Evolutionary conservation across 2,329 filamentous ascomycete species (phyloP).

Genomic region (Didymella glomerata): DNA sequence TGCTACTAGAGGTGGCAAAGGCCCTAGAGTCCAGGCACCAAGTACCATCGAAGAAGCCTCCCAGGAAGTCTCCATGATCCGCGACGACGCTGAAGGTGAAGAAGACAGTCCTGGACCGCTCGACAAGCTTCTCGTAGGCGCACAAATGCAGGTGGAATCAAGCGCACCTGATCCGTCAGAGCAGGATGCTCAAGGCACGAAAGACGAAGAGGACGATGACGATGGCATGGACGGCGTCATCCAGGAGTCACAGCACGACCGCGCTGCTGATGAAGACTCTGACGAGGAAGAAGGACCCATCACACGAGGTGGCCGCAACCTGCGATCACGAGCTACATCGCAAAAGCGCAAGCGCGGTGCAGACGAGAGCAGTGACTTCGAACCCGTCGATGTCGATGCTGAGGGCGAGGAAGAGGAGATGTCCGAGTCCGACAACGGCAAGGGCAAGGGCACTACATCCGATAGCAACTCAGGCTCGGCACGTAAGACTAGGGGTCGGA

Average conservation of each 20-base stretch:
- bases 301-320: conserved; percentile 55
- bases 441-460: conserved; percentile 51
- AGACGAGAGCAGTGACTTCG: conserved; percentile 70
- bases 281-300: conserved; percentile 68
- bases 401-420: conserved; percentile 64
- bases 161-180: conserved; percentile 43
- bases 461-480: conserved; percentile 53
- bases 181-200: conserved; percentile 44
- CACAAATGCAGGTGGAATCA: conserved; percentile 50
- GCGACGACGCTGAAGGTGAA: conserved; percentile 33
- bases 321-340: conserved; percentile 42
- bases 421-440: conserved; percentile 60
- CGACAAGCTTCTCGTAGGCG: conserved; percentile 44
- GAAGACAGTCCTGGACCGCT: conserved; percentile 43
- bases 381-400: conserved; percentile 65
- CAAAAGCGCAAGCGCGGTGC: conserved; percentile 51
- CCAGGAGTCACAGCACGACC: conserved; percentile 54
- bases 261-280: conserved; percentile 52
- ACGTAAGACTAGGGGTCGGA: conserved; percentile 60
- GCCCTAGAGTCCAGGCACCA: conserved; percentile 56
- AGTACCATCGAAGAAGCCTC: conserved; percentile 64
- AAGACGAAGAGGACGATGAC: conserved; percentile 42
- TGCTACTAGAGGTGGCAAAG: conserved; percentile 57
- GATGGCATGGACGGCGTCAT: conserved; percentile 51
- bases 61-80: conserved; percentile 56